phyloP scores from a whole-genome alignment of 768 basidiomycete species.

The Amanita muscaria region DNA sequence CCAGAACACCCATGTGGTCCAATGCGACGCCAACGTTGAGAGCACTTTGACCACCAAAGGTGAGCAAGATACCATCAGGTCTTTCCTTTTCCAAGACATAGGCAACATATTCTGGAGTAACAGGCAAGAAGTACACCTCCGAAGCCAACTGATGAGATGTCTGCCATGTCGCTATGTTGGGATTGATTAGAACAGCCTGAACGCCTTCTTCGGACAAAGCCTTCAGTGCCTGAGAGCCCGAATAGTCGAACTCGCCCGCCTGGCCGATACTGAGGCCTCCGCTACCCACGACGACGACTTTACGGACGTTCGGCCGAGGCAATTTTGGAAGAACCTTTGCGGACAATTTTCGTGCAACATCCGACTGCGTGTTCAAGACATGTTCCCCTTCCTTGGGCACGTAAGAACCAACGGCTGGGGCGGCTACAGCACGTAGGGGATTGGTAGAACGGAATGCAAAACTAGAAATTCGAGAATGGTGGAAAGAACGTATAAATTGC shows the following conservation, averaged over 20 bases:
- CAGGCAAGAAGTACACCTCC: slow-evolving; percentile 95
- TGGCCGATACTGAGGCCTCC: slow-evolving; percentile 97
- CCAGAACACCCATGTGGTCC: slow-evolving; percentile 93
- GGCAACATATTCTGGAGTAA: slow-evolving; percentile 96
- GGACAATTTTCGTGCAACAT: slow-evolving; percentile 87
- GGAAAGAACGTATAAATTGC: slow-evolving; percentile 40
- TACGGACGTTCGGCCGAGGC: slow-evolving; percentile 84
- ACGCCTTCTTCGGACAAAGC: slow-evolving; percentile 95
- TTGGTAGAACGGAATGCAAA: slow-evolving; percentile 39
- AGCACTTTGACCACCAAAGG: slow-evolving; percentile 97
- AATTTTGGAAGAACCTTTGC: slow-evolving; percentile 91
- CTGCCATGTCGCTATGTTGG: slow-evolving; percentile 99
- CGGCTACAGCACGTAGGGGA: slow-evolving; percentile 57
- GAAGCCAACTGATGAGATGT: slow-evolving; percentile 95
- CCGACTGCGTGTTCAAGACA: slow-evolving; percentile 89
- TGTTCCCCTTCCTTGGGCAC: slow-evolving; percentile 58
- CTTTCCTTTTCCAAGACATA: slow-evolving; percentile 98
- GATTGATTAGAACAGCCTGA: slow-evolving; percentile 91
- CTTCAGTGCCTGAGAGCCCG: slow-evolving; percentile 97
- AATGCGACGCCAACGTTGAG: slow-evolving; percentile 96
- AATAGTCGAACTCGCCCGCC: slow-evolving; percentile 99
- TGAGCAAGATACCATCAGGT: slow-evolving; percentile 93
- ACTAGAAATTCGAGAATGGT: slow-evolving; percentile 29
- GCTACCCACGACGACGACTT: slow-evolving; percentile 92
- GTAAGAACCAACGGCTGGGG: slow-evolving; percentile 68